Conservation (phyloP, 208 protist genomes). For the Trypanosoma avium region DNA sequence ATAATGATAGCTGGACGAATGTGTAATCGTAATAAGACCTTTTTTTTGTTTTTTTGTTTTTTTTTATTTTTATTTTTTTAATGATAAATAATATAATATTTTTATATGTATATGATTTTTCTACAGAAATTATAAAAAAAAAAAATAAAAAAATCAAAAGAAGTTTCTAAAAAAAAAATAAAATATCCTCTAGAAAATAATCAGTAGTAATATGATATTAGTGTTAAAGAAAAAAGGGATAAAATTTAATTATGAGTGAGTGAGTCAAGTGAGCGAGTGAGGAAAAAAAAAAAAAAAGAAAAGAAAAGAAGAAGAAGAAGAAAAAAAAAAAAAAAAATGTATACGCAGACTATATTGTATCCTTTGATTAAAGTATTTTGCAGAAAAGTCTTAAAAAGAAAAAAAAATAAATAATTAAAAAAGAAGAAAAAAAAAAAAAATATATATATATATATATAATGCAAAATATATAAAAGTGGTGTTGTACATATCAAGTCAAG, state of each 20-base stretch:
- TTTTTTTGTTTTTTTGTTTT: slow-evolving; percentile 6
- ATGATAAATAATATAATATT: slow-evolving; percentile 2
- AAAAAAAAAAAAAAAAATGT: neutral
- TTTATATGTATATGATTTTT: slow-evolving; percentile 8
- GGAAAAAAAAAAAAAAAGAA: neutral
- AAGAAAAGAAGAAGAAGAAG: neutral
- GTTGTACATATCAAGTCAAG: neutral
- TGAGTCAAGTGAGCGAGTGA: neutral
- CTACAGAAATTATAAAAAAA: neutral
- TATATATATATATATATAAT: neutral
- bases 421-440: neutral
- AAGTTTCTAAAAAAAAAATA: slow-evolving; percentile 5
- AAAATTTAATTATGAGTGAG: too few relatives aligned
- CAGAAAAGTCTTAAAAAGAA: too few relatives aligned
- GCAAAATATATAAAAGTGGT: too few relatives aligned
- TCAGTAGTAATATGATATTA: too few relatives aligned
- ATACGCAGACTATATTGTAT: too few relatives aligned
- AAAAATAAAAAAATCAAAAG: neutral
- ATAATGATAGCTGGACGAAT: slow-evolving; percentile 26
- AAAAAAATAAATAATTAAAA: neutral
- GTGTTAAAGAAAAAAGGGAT: too few relatives aligned
- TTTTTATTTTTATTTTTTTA: slow-evolving; percentile 13
- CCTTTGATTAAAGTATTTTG: too few relatives aligned
- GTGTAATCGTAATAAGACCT: neutral
- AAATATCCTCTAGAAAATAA: too few relatives aligned